A percentile compares a stretch with the other conserved stretches of the same genome.
Evolutionary conservation across 495 filamentous ascomycete species (phyloP).

Genomic region (Filosporella fistucella): DNA sequence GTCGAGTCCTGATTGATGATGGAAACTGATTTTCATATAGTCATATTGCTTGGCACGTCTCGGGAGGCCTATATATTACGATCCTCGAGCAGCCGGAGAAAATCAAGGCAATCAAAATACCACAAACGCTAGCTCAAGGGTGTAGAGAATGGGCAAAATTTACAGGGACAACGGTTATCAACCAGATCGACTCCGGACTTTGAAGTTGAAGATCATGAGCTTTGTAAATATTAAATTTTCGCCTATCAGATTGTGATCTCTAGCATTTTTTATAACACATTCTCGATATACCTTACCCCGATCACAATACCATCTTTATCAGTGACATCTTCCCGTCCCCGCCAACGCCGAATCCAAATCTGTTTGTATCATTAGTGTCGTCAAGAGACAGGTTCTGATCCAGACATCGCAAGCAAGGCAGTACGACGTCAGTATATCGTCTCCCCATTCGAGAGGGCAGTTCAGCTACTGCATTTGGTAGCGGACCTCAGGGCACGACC

Average conservation of each 20-base stretch:
- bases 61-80: constrained; percentile 47
- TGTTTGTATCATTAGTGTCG: background rate
- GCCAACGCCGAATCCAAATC: background rate
- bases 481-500: constrained; percentile 10
- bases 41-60: constrained; percentile 54
- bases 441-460: constrained; percentile 9
- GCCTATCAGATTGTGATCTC: no score
- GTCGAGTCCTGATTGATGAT: no score
- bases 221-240: no score
- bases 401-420: constrained; percentile 12
- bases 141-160: constrained; percentile 48
- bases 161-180: constrained; percentile 33
- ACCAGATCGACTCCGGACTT: constrained; percentile 55
- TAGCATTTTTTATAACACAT: constrained; percentile 11
- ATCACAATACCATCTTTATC: constrained; percentile 11
- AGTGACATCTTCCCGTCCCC: background rate
- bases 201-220: no score
- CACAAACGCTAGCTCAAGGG: constrained; percentile 31
- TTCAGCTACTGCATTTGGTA: constrained; percentile 16
- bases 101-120: constrained; percentile 33
- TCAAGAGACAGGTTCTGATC: no score
- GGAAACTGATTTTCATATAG: no score
- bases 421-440: constrained; percentile 13
- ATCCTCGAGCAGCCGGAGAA: constrained; percentile 40
- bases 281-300: constrained; percentile 12